Percentiles rank a stretch among this genome's conserved stretches.
These are phyloP conservation scores for Gracilaria domingensis DNA, from an alignment of 23 red algal species.

Conservation along the genomic window DNA sequence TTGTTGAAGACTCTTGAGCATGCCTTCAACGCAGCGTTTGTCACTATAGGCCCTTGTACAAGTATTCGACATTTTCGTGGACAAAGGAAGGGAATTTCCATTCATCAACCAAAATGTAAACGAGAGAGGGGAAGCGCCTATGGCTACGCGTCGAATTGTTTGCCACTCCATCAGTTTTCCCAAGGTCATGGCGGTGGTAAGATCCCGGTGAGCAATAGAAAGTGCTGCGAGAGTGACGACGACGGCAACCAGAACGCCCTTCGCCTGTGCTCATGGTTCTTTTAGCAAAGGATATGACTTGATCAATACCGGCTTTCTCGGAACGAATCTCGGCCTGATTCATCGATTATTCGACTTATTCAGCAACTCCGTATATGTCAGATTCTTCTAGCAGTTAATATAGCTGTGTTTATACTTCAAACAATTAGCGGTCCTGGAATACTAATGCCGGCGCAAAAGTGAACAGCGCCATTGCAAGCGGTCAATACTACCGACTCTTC, in stretches of 20 bases:
- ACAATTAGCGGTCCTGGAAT: conserved; percentile 29
- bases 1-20: no score
- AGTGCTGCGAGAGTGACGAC: background rate
- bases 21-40: background rate
- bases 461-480: conserved; percentile 80
- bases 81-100: background rate
- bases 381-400: conserved; percentile 66
- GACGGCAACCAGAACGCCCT: background rate
- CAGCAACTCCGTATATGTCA: conserved; percentile 51
- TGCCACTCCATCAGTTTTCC: background rate
- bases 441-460: conserved; percentile 89
- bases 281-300: background rate
- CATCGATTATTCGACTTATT: background rate
- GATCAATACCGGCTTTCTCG: background rate
- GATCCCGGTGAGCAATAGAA: background rate
- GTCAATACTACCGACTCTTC: conserved; percentile 85
- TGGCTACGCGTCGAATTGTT: background rate
- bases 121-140: background rate
- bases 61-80: background rate
- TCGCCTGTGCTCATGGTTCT: background rate
- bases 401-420: conserved; percentile 61
- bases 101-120: background rate
- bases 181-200: conserved; percentile 2
- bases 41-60: background rate
- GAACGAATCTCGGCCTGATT: background rate